Conservation (phyloP, 2,329 filamentous ascomycete species). For the Aspergillus pseudonomiae region DNA sequence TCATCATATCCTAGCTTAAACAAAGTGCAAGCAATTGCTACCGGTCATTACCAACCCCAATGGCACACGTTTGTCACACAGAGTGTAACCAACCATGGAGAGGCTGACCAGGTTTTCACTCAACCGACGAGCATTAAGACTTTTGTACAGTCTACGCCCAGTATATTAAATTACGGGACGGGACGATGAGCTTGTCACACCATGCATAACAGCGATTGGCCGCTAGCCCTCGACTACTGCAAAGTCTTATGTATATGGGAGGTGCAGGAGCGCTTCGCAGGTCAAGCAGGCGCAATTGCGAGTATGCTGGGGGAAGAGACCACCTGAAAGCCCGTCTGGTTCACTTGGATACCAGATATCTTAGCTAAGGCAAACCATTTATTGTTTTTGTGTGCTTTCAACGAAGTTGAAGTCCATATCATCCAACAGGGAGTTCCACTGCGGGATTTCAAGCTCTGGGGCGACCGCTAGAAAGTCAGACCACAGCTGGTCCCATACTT, state of each 20-base stretch:
- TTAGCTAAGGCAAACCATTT: neutral
- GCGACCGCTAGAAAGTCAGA: neutral
- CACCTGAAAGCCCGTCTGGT: neutral
- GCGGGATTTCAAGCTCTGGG: neutral
- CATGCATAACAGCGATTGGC: neutral
- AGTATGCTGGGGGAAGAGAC: neutral
- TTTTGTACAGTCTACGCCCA: neutral
- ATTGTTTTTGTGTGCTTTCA: neutral
- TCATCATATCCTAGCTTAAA: neutral
- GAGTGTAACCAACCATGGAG: neutral
- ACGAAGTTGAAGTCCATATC: neutral
- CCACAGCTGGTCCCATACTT: neutral
- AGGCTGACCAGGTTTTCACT: neutral
- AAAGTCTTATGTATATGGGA: neutral
- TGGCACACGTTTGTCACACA: neutral
- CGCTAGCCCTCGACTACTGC: neutral
- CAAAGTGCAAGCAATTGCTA: neutral
- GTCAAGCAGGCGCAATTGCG: neutral
- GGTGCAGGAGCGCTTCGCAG: neutral
- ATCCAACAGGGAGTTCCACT: conserved; percentile 1
- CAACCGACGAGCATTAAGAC: neutral
- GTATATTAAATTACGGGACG: neutral
- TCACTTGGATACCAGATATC: neutral
- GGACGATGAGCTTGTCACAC: neutral
- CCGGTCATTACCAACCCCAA: neutral